phyloP scores from a whole-genome alignment of 805 yeast genomes.

The Henningerozyma blattae region DNA sequence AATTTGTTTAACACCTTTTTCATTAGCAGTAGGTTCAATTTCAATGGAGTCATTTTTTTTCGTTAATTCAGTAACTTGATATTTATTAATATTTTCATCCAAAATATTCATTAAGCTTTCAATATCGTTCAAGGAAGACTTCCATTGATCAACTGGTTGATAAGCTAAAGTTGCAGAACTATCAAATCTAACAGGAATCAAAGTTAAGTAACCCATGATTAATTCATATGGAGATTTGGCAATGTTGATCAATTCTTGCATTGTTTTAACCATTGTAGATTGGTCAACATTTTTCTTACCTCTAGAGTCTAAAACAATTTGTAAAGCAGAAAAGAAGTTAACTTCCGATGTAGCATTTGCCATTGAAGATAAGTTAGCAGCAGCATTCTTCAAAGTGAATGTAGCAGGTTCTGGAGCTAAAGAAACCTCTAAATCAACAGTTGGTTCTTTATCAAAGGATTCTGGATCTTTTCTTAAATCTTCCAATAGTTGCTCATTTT shows the following conservation, averaged over 20 bases:
- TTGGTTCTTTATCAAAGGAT: slow-evolving; percentile 46
- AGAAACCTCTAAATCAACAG: slow-evolving; percentile 19
- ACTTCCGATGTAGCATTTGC: slow-evolving; percentile 27
- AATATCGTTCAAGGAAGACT: slow-evolving; percentile 50
- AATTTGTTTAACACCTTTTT: slow-evolving; percentile 56
- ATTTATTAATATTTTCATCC: slow-evolving; percentile 45
- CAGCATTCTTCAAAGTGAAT: slow-evolving; percentile 9
- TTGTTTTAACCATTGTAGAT: slow-evolving; percentile 56
- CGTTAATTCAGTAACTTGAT: slow-evolving; percentile 71
- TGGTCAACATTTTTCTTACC: slow-evolving; percentile 92
- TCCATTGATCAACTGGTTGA: slow-evolving; percentile 79
- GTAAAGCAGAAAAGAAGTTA: slow-evolving; percentile 59
- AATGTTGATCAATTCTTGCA: slow-evolving; percentile 50
- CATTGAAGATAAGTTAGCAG: slow-evolving; percentile 16
- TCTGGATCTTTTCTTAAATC: slow-evolving; percentile 61
- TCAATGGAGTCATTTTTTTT: slow-evolving; percentile 56
- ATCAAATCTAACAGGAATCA: slow-evolving; percentile 85
- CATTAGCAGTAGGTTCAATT: slow-evolving; percentile 54
- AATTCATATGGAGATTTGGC: slow-evolving; percentile 56
- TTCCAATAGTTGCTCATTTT: slow-evolving; percentile 46
- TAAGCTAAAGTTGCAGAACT: slow-evolving; percentile 50
- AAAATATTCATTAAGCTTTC: slow-evolving; percentile 50
- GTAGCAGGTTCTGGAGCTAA: slow-evolving; percentile 22
- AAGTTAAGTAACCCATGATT: slow-evolving; percentile 64
- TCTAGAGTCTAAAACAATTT: slow-evolving; percentile 72